Conservation (phyloP, 768 basidiomycete species). For the Mycena metata region DNA sequence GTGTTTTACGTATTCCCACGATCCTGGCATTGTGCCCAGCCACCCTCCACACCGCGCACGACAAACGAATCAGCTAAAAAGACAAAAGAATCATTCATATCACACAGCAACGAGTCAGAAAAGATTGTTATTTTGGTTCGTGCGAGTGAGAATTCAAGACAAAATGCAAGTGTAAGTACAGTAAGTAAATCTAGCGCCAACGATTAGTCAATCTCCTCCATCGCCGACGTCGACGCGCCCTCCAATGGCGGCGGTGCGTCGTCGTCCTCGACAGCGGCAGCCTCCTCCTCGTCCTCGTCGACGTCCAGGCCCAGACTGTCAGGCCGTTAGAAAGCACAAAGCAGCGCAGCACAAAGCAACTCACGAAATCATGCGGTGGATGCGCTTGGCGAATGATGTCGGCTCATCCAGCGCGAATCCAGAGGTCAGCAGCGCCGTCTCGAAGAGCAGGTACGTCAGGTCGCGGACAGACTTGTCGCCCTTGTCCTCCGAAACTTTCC, state of each 20-base stretch:
- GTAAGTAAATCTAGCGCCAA: constrained; percentile 14
- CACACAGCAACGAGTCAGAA: neutral
- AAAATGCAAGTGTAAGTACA: constrained; percentile 42
- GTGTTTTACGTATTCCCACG: no score
- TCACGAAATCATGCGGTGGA: constrained; percentile 95
- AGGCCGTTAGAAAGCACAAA: constrained; percentile 26
- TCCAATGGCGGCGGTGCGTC: constrained; percentile 68
- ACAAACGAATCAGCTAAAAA: constrained; percentile 4
- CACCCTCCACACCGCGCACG: constrained; percentile 11
- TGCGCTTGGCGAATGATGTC: constrained; percentile 93
- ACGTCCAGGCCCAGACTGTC: constrained; percentile 86
- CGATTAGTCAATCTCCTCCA: constrained; percentile 95
- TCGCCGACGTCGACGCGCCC: constrained; percentile 80
- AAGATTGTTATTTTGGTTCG: constrained; percentile 19
- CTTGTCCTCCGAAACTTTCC: constrained; percentile 96
- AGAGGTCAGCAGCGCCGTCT: constrained; percentile 95
- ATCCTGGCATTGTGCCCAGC: constrained; percentile 23
- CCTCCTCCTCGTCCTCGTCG: constrained; percentile 79
- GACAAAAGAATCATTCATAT: neutral
- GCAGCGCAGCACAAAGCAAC: constrained; percentile 41
- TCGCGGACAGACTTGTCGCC: constrained; percentile 99
- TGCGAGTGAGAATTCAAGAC: constrained; percentile 39
- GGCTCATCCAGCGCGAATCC: constrained; percentile 98
- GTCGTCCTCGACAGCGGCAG: constrained; percentile 58
- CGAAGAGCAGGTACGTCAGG: constrained; percentile 94